Evolutionary conservation across 2,329 filamentous ascomycete genomes (phyloP).

Genomic region (Verticillium isaacii): DNA sequence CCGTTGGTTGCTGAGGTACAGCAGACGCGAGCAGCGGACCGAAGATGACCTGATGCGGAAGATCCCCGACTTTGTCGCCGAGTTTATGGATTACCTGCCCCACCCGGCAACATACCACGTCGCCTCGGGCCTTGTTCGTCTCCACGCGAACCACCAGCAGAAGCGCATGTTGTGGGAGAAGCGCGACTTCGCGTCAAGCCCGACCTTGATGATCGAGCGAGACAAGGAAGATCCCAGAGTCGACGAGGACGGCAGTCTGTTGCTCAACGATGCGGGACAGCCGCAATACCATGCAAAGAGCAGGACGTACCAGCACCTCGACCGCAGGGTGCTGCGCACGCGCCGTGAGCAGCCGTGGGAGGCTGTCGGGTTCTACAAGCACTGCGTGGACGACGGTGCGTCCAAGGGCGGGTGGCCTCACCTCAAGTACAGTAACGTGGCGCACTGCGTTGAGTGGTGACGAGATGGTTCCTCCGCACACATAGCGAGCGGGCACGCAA

Average conservation of each 20-base stretch:
- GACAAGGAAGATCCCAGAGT: neutral
- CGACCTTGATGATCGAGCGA: neutral
- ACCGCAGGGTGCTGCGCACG: neutral
- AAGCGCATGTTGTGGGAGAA: constrained; percentile 1
- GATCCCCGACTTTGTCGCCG: constrained; percentile 8
- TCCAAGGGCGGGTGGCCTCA: neutral
- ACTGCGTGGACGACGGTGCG: neutral
- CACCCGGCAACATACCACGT: constrained; percentile 9
- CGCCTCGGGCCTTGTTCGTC: constrained; percentile 7
- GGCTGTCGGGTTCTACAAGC: neutral
- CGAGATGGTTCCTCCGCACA: neutral
- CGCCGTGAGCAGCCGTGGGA: neutral
- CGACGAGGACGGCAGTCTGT: neutral
- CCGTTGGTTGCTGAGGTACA: constrained; percentile 4
- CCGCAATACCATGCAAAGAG: neutral
- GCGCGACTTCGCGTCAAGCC: neutral
- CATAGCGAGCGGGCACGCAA: neutral
- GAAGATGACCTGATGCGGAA: neutral
- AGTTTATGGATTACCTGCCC: constrained; percentile 9
- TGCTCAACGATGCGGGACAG: neutral
- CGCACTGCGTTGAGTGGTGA: neutral
- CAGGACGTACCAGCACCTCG: neutral
- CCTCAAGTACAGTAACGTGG: neutral
- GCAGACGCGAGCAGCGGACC: neutral
- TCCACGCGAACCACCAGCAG: neutral